Conservation (phyloP, 1,284 basidiomycete species). For the Naganishia albida region DNA sequence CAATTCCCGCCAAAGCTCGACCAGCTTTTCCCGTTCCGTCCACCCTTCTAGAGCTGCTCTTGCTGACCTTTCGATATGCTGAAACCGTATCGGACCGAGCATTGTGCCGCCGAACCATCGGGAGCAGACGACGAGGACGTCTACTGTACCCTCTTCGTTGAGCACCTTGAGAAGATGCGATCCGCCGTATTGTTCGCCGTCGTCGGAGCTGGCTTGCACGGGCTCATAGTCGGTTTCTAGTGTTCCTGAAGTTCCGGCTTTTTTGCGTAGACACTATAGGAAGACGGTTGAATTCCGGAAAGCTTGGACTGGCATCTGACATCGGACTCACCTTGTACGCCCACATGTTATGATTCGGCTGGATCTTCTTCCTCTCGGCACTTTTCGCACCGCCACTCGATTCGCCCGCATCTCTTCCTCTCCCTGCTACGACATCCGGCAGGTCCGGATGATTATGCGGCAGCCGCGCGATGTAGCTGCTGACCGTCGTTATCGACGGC, state of each 20-base stretch:
- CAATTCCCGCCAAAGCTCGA: constrained; percentile 27
- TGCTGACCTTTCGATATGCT: constrained; percentile 31
- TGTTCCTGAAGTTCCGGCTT: constrained; percentile 14
- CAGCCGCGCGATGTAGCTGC: constrained; percentile 27
- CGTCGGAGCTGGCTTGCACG: constrained; percentile 24
- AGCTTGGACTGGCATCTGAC: no score
- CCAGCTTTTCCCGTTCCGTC: constrained; percentile 19
- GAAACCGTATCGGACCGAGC: constrained; percentile 32
- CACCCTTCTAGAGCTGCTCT: constrained; percentile 26
- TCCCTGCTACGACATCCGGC: constrained; percentile 33
- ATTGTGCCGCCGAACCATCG: constrained; percentile 34
- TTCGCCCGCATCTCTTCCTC: constrained; percentile 1
- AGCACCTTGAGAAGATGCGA: constrained; percentile 28
- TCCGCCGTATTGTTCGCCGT: constrained; percentile 32
- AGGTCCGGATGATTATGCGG: constrained; percentile 29
- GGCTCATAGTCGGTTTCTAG: constrained; percentile 29
- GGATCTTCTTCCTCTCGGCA: constrained; percentile 27
- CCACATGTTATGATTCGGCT: constrained; percentile 35
- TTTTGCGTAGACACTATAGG: constrained; percentile 22
- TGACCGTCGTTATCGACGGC: constrained; percentile 6
- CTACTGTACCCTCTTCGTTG: constrained; percentile 32
- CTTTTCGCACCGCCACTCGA: background rate
- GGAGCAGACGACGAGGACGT: constrained; percentile 32
- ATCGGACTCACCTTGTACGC: constrained; percentile 29
- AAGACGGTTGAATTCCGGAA: background rate